Conservation (phyloP, 768 basidiomycete genomes). For the Auricularia cornea region DNA sequence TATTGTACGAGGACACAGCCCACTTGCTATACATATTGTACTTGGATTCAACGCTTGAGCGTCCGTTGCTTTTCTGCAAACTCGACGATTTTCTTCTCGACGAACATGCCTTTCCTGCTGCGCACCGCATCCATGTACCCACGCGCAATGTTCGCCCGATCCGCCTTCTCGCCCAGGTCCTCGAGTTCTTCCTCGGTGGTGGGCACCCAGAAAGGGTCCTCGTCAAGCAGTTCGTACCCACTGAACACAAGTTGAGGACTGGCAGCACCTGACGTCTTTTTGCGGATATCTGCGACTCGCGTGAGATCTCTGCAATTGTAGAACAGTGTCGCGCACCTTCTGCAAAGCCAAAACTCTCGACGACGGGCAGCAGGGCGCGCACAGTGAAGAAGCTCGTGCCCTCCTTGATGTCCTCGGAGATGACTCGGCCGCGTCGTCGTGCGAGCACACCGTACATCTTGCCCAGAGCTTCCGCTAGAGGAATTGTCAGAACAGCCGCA, state of each 20-base stretch:
- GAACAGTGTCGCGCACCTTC: constrained; percentile 52
- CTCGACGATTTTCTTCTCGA: constrained; percentile 90
- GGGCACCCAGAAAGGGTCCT: constrained; percentile 97
- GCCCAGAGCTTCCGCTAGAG: constrained; percentile 85
- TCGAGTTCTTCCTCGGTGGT: constrained; percentile 95
- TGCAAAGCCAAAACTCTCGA: constrained; percentile 96
- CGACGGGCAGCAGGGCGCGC: constrained; percentile 83
- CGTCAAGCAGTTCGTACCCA: constrained; percentile 90
- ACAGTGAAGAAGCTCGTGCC: constrained; percentile 93
- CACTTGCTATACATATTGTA: too few species aligned
- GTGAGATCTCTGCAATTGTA: not conserved
- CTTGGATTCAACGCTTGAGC: constrained; percentile 34
- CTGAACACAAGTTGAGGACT: constrained; percentile 96
- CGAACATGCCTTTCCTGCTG: constrained; percentile 90
- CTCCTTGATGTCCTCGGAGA: constrained; percentile 98
- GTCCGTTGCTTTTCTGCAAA: constrained; percentile 97
- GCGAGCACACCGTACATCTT: constrained; percentile 96
- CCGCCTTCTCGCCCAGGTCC: constrained; percentile 94
- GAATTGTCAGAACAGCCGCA: constrained; percentile 6
- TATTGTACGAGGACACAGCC: not conserved
- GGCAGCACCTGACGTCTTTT: constrained; percentile 91
- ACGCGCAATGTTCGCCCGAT: constrained; percentile 87
- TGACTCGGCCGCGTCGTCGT: constrained; percentile 80
- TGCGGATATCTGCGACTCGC: constrained; percentile 73
- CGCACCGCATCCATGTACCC: constrained; percentile 86